A percentile compares a stretch with the other conserved stretches of the same genome.
These are phyloP conservation scores for Cladosporium sp. DNA, from an alignment of 2,329 filamentous ascomycete genomes.

Conservation along the genomic window DNA sequence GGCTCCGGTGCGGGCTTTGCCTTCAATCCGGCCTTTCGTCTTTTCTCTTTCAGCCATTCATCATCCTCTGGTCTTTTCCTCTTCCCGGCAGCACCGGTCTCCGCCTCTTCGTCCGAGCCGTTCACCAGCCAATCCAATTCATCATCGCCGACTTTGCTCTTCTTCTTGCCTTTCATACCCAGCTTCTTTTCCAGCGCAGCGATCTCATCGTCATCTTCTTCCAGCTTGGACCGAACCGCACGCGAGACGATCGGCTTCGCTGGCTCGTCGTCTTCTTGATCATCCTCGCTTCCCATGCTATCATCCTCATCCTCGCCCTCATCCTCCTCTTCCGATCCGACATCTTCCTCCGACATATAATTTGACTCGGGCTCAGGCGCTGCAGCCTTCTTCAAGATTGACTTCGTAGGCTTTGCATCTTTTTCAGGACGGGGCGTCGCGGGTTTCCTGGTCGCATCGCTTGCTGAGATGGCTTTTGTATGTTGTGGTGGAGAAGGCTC, in stretches of 20 bases:
- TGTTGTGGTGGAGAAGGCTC: conserved; percentile 7
- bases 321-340: conserved; percentile 5
- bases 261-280: conserved; percentile 9
- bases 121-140: conserved; percentile 76
- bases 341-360: conserved; percentile 16
- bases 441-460: conserved; percentile 8
- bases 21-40: conserved; percentile 45
- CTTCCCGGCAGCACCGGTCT: conserved; percentile 44
- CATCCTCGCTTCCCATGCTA: neutral
- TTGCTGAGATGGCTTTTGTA: conserved; percentile 8
- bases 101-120: conserved; percentile 50
- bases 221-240: conserved; percentile 51
- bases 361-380: conserved; percentile 14
- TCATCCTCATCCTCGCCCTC: conserved; percentile 9
- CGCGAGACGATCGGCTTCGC: conserved; percentile 9
- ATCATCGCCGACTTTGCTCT: conserved; percentile 74
- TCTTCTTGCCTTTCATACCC: conserved; percentile 74
- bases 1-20: conserved; percentile 22
- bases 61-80: conserved; percentile 56
- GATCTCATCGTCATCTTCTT: conserved; percentile 84
- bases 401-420: conserved; percentile 31
- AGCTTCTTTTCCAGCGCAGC: conserved; percentile 81
- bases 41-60: conserved; percentile 57
- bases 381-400: conserved; percentile 32
- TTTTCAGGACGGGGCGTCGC: conserved; percentile 13